Base-by-base conservation (phyloP, 805 yeast genomes). In the Zygosaccharomyces rouxii region DNA sequence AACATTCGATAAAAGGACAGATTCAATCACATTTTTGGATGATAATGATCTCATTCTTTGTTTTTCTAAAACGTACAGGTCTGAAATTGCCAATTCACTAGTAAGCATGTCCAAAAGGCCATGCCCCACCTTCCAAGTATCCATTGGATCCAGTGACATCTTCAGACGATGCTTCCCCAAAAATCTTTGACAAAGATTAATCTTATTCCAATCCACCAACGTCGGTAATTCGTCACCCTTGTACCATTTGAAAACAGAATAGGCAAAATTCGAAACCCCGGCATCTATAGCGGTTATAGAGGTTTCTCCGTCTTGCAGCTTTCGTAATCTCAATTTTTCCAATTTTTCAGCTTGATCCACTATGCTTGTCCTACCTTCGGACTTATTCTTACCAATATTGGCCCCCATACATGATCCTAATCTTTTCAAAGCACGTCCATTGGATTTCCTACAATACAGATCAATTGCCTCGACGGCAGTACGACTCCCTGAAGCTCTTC, bases 41-140 rank as follows among this genome's bases (percentile, higher is more conserved):
- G 83, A 77, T 53, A 64, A 64, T 0, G 79, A 71, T 43, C 86
- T 68, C 35, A 75, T 68, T 35, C 87, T 57, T 59, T 83, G 88
- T 48, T 80, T 58, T 55, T 83, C 88, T 2, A 82, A 64, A 9
- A 81, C 56, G 2, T 78, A 69, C 2, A 72, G 58, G 49, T 74
- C 74, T 0, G 80, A 76, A 0, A 51, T 26, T 1, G 50, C 35
- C 2, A 51, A 39, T 3, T 49, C 46, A 1, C 45, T 19, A 2
- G 62, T 58, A 10, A 69, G 50, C 21, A 59, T 45, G 13, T 69
- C 60, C 0, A 66, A 61, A 3, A 70, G 51, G 4, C 51, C 50
- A 11, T 51, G 49, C 3, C 63, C 59, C 2, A 64, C 52, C 3
- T 54, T 33, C 1, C 64, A 57, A 33, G 63, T 64, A 2, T 49